A percentile compares a stretch with the other conserved stretches of the same genome.
Evolutionary conservation across 2,329 filamentous ascomycete genomes (phyloP).

Genomic region (Eutypa lata): DNA sequence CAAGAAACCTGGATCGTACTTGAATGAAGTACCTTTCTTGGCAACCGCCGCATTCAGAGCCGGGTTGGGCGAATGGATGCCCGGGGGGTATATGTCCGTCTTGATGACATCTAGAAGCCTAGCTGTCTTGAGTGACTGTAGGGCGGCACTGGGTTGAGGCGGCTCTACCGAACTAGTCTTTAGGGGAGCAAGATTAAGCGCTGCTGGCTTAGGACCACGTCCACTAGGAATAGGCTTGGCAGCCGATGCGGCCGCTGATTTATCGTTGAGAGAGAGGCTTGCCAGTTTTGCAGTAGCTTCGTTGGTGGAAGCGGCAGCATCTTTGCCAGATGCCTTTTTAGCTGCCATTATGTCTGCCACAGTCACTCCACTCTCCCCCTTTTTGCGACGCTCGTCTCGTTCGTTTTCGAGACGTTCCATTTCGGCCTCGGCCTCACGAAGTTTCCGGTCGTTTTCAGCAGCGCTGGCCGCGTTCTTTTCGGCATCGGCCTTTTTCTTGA

Average conservation of each 20-base stretch:
- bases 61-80: conserved; percentile 86
- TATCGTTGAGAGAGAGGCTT: conserved; percentile 48
- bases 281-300: conserved; percentile 48
- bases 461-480: conserved; percentile 43
- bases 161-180: conserved; percentile 86
- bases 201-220: conserved; percentile 70
- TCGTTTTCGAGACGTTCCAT: conserved; percentile 68
- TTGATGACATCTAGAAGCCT: conserved; percentile 80
- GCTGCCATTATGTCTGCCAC: conserved; percentile 51
- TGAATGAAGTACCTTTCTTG: conserved; percentile 79
- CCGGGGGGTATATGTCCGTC: conserved; percentile 76
- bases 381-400: conserved; percentile 59
- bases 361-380: conserved; percentile 43
- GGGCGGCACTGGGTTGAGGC: conserved; percentile 86
- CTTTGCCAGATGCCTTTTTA: conserved; percentile 33
- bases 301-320: conserved; percentile 34
- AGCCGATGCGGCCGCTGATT: conserved; percentile 46
- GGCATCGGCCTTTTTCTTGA: conserved; percentile 39
- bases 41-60: conserved; percentile 78
- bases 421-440: conserved; percentile 70
- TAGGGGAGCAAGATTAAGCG: conserved; percentile 79
- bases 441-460: conserved; percentile 60
- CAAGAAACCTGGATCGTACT: conserved; percentile 93
- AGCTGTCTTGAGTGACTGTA: conserved; percentile 89
- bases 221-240: conserved; percentile 53